Evolutionary conservation across 169 alveolate genomes (phyloP).

Genomic region (Plasmodium coatneyi): DNA sequence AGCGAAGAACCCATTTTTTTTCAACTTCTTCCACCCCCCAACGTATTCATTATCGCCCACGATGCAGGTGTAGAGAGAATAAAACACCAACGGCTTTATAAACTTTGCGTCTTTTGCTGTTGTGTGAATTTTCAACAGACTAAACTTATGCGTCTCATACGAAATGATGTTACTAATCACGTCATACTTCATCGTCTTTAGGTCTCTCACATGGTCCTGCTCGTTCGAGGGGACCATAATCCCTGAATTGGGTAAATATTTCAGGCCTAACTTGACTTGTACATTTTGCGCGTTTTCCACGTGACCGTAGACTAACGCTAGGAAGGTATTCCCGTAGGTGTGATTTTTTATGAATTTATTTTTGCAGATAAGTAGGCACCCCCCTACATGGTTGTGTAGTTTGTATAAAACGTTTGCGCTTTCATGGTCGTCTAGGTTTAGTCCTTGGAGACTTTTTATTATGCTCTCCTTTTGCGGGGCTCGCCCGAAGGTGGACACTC

Average conservation of each 20-base stretch:
- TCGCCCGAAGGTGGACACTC: constrained; percentile 48
- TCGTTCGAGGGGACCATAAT: constrained; percentile 47
- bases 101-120: constrained; percentile 32
- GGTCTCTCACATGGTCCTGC: not conserved
- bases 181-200: constrained; percentile 1
- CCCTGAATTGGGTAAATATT: constrained; percentile 32
- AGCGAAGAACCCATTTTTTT: not conserved
- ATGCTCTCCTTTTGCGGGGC: constrained; percentile 23
- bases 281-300: constrained; percentile 9
- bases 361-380: constrained; percentile 45
- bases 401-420: constrained; percentile 12
- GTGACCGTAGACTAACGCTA: constrained; percentile 48
- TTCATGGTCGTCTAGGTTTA: not conserved
- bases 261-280: constrained; percentile 22
- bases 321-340: constrained; percentile 30
- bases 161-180: constrained; percentile 23
- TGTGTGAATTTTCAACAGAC: constrained; percentile 24
- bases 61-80: constrained; percentile 51
- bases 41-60: constrained; percentile 69
- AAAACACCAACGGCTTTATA: constrained; percentile 37
- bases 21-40: constrained; percentile 8
- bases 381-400: constrained; percentile 21
- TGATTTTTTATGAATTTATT: constrained; percentile 38
- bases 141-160: constrained; percentile 20
- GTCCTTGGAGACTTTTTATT: not conserved